Evolutionary conservation across 2,329 filamentous ascomycete species (phyloP).

Genomic region (Paracoccidioides lutzii): DNA sequence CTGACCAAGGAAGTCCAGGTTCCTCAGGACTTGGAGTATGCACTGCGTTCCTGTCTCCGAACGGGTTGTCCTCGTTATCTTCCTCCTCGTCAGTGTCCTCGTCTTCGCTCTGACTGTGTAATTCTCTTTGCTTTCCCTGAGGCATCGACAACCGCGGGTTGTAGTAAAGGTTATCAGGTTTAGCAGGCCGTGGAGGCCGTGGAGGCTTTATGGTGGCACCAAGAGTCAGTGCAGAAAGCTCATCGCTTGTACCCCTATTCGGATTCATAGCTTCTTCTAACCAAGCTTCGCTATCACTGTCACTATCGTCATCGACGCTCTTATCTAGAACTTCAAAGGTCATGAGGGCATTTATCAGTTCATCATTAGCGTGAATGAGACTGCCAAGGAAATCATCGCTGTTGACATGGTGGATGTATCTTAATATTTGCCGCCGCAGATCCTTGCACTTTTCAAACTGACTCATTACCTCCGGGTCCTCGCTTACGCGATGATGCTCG

Average conservation of each 20-base stretch:
- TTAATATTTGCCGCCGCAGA: conserved; percentile 68
- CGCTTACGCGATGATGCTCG: conserved; percentile 74
- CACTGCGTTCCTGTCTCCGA: conserved; percentile 64
- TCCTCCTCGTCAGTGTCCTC: conserved; percentile 37
- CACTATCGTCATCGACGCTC: conserved; percentile 47
- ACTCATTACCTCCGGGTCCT: conserved; percentile 60
- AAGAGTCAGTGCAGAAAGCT: conserved; percentile 24
- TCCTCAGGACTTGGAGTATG: conserved; percentile 22
- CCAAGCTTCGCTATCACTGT: conserved; percentile 44
- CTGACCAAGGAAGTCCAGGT: conserved; percentile 25
- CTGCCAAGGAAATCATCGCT: conserved; percentile 84
- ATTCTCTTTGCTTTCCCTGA: conserved; percentile 18
- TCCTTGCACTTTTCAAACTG: conserved; percentile 79
- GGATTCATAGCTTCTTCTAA: conserved; percentile 4
- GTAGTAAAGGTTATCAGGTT: conserved; percentile 44
- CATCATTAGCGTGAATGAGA: conserved; percentile 85
- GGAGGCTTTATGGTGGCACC: conserved; percentile 25
- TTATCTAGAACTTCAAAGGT: conserved; percentile 84
- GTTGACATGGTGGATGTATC: conserved; percentile 87
- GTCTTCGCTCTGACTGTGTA: conserved; percentile 46
- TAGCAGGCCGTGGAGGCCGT: conserved; percentile 41
- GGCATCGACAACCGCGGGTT: conserved; percentile 11
- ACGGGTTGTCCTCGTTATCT: conserved; percentile 76
- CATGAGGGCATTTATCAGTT: conserved; percentile 86
- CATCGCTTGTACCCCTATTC: conserved; percentile 18